These are phyloP conservation scores for Pelargonium cotyledonis DNA, from an alignment of 441 rosid species.

Conservation along the genomic window DNA sequence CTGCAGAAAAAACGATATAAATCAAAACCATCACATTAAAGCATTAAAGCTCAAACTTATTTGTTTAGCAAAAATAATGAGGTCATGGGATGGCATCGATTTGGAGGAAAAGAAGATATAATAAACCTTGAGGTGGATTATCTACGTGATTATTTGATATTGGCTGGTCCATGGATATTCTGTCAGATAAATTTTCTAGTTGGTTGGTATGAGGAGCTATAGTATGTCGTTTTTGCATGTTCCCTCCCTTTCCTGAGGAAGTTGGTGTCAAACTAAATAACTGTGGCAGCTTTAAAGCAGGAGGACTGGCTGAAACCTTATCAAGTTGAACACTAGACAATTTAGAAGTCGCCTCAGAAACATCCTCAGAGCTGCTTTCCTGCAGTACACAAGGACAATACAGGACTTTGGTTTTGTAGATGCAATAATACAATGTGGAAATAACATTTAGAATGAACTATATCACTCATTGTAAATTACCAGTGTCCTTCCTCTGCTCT, in stretches of 20 bases:
- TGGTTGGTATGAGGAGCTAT: conserved; percentile 50
- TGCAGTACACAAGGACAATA: conserved; percentile 27
- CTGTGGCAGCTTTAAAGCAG: conserved; percentile 87
- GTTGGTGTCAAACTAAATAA: conserved; percentile 86
- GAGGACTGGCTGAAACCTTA: conserved; percentile 63
- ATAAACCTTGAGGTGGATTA: conserved; percentile 62
- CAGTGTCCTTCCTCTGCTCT: conserved; percentile 64
- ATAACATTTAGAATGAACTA: not conserved
- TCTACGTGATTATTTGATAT: conserved; percentile 41
- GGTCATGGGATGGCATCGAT: not conserved
- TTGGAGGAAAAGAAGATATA: conserved; percentile 18
- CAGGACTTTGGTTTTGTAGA: conserved; percentile 11
- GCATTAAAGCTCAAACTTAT: not conserved
- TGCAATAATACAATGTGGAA: conserved; percentile 6
- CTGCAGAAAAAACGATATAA: conserved; percentile 40
- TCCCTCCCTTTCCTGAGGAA: conserved; percentile 79
- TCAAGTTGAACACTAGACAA: conserved; percentile 74
- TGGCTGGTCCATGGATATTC: conserved; percentile 53
- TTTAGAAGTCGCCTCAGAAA: conserved; percentile 60
- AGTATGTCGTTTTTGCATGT: conserved; percentile 62
- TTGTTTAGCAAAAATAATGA: conserved; percentile 3
- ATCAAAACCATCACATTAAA: conserved; percentile 20
- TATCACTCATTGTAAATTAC: conserved; percentile 31
- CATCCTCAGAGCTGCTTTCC: conserved; percentile 71
- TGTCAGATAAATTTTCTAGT: conserved; percentile 56